Percentiles rank a stretch among this genome's conserved stretches.
These are phyloP conservation scores for Magnusiomyces paraingens DNA, from an alignment of 1,139 yeast genomes.

Conservation along the genomic window DNA sequence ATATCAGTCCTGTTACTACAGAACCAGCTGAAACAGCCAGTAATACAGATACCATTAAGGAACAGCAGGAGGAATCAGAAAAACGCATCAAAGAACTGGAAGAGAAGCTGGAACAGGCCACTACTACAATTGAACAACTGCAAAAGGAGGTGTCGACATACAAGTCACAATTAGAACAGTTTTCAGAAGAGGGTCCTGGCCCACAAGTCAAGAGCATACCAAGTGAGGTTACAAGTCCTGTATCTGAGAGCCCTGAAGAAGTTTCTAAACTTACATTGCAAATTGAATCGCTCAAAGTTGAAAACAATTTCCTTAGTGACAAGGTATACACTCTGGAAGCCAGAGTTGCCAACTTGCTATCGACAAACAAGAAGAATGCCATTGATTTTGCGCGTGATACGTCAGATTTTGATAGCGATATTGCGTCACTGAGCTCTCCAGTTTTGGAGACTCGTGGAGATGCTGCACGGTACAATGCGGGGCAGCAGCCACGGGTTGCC, in stretches of 20 bases:
- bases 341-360: slow-evolving; percentile 32
- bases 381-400: slow-evolving; percentile 7
- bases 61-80: slow-evolving; percentile 14
- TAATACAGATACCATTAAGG: slow-evolving; percentile 14
- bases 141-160: slow-evolving; percentile 9
- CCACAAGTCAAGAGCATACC: slow-evolving; percentile 9
- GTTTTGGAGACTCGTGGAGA: slow-evolving; percentile 14
- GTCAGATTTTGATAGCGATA: slow-evolving; percentile 15
- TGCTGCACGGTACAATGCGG: slow-evolving; percentile 10
- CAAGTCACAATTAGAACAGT: slow-evolving; percentile 5
- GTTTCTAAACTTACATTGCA: slow-evolving; percentile 14
- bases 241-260: slow-evolving; percentile 6
- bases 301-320: slow-evolving; percentile 24
- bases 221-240: too few relatives aligned
- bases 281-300: slow-evolving; percentile 22
- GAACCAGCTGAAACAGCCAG: slow-evolving; percentile 12
- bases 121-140: slow-evolving; percentile 1
- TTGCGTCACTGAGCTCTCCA: slow-evolving; percentile 26
- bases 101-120: slow-evolving; percentile 9
- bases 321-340: slow-evolving; percentile 37
- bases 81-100: slow-evolving; percentile 10
- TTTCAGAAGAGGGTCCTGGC: slow-evolving; percentile 8
- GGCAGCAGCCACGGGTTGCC: slow-evolving; percentile 22
- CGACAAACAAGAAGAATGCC: slow-evolving; percentile 8
- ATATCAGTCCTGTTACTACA: not conserved